Base-by-base conservation (phyloP, 345 rosid genomes). In the Populus euphratica region DNA sequence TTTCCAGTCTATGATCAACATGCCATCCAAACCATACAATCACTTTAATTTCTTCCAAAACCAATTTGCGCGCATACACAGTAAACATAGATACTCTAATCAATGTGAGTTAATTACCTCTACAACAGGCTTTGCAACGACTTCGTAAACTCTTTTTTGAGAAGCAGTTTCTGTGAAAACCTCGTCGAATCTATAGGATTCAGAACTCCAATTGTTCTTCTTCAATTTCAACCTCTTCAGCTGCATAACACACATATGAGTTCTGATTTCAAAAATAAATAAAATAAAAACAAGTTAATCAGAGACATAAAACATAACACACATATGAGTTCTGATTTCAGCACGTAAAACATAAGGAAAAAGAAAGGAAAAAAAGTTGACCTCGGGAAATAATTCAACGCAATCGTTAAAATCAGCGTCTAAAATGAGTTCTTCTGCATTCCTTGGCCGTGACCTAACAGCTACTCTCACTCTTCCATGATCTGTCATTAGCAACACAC, bases 311-410 rank as follows among this genome's bases (percentile, higher is more conserved):
- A 31, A 31, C 33, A 31, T 31, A 31, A 31, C 33, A 31, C 33
- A 31, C 33, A 31, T 31, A 2, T 31, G 33, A 31, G 33, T 31
- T 31, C 33, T 31, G 33, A 31, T 66, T 14, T 29, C 20, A 36
- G 43, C 36, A 66, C 69, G 31, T 65, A 65, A 13, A 13, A 65
- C 17, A 23, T 9, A 7, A 9, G 27, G 20, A 29, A 16, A 25
- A 65, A 14, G 14, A 49, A 70, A 14, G 7, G 14, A 6, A 6
- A 70, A 70, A 5, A 33, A 62, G 66, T 14, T 76, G 29, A 94
- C 99, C 94, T 95, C 96, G 8, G 98, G 98, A 77, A 89, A 95
- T 86, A 89, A 83, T 76, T 95, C 99, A 38, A 95, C 93, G 68
- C 93, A 91, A 80, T 91, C 94, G 72, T 90, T 84, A 84, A 88